Evolutionary conservation across 2,329 filamentous ascomycete species (phyloP).

Genomic region (Pseudophaeomoniella oleicola): DNA sequence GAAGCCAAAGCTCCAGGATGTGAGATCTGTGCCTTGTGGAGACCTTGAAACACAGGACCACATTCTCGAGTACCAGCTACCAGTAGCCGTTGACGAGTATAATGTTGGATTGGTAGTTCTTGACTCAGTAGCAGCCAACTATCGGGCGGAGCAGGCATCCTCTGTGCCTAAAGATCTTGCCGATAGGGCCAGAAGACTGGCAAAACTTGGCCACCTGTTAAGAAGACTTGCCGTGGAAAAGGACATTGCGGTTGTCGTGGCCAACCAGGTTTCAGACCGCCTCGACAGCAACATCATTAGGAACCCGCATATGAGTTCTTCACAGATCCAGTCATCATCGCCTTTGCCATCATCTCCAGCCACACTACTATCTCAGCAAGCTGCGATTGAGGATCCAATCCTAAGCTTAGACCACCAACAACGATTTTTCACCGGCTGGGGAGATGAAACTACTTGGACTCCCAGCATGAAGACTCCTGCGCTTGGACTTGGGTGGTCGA

Average conservation of each 20-base stretch:
- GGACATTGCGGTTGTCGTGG: conserved; percentile 71
- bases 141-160: conserved; percentile 59
- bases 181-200: conserved; percentile 60
- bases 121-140: conserved; percentile 91
- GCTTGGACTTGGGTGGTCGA: conserved; percentile 78
- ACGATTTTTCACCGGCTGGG: conserved; percentile 91
- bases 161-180: conserved; percentile 44
- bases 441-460: conserved; percentile 39
- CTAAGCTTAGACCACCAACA: conserved; percentile 79
- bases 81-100: conserved; percentile 63
- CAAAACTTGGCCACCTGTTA: conserved; percentile 58
- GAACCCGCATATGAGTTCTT: conserved; percentile 1
- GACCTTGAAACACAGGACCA: conserved; percentile 93
- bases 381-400: conserved; percentile 6
- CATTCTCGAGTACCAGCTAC: conserved; percentile 83
- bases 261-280: conserved; percentile 89
- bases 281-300: conserved; percentile 35
- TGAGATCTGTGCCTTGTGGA: conserved; percentile 69
- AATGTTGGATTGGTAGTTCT: conserved; percentile 70
- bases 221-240: conserved; percentile 60
- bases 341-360: conserved; percentile 4
- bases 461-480: conserved; percentile 61
- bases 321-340: conserved; percentile 2
- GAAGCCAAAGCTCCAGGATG: conserved; percentile 54
- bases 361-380: conserved; percentile 2